phyloP scores from a whole-genome alignment of 352 stramenopile genomes.

The Pythium periplocum region DNA sequence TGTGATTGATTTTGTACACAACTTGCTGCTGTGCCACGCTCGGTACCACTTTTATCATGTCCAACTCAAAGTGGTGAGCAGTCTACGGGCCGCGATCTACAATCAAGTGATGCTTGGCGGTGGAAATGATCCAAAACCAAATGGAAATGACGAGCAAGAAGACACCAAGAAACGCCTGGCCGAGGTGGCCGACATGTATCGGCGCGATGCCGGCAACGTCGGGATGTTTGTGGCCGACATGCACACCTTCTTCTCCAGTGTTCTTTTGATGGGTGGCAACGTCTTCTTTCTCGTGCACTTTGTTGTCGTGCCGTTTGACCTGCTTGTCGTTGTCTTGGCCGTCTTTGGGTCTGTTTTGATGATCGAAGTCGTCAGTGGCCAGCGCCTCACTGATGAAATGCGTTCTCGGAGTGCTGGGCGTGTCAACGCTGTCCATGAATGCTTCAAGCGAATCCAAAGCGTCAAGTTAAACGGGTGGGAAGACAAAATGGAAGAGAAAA shows the following conservation, averaged over 20 bases:
- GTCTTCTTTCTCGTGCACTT: neutral
- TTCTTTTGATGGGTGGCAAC: neutral
- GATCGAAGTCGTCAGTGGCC: neutral
- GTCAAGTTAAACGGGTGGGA: constrained; percentile 14
- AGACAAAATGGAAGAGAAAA: constrained; percentile 8
- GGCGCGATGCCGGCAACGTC: neutral
- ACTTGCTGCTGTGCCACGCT: neutral
- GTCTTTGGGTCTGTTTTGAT: neutral
- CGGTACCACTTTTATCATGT: neutral
- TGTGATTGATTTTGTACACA: neutral
- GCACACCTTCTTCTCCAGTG: neutral
- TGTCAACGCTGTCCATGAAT: constrained; percentile 6
- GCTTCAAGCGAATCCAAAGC: constrained; percentile 7
- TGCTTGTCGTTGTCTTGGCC: neutral
- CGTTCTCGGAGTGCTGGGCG: neutral
- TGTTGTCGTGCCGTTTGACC: neutral
- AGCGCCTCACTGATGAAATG: neutral
- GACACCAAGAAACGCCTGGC: neutral
- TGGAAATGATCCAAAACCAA: neutral
- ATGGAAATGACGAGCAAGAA: neutral
- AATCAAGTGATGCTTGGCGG: neutral
- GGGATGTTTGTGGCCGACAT: neutral
- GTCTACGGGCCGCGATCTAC: neutral
- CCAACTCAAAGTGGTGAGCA: neutral
- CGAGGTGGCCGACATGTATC: neutral